Percentiles rank a stretch among this genome's conserved stretches.
These are phyloP conservation scores for Saturnispora sekii DNA, from an alignment of 805 yeast species.

Conservation along the genomic window DNA sequence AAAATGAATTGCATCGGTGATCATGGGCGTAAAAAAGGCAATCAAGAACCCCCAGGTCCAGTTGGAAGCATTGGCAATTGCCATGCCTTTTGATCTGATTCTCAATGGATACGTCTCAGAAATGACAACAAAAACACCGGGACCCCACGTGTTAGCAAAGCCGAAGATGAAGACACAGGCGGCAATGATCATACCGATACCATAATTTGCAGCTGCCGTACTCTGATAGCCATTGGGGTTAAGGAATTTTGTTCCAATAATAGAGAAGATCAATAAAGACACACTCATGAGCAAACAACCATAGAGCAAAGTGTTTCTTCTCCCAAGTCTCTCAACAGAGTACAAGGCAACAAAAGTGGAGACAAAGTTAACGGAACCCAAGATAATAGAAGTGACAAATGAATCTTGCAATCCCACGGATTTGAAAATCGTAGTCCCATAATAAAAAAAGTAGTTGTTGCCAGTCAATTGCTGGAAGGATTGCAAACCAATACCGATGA, in stretches of 20 bases:
- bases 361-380: constrained; percentile 89
- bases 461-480: constrained; percentile 97
- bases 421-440: constrained; percentile 84
- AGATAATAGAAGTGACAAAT: constrained; percentile 85
- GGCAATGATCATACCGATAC: constrained; percentile 51
- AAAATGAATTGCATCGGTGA: constrained; percentile 40
- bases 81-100: constrained; percentile 53
- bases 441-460: constrained; percentile 93
- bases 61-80: constrained; percentile 53
- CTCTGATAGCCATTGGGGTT: constrained; percentile 31
- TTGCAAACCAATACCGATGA: constrained; percentile 82
- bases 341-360: constrained; percentile 80
- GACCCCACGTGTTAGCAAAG: constrained; percentile 70
- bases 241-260: constrained; percentile 46
- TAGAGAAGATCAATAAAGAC: constrained; percentile 49
- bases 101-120: constrained; percentile 62
- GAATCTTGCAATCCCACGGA: constrained; percentile 82
- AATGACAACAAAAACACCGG: constrained; percentile 55
- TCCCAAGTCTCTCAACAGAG: constrained; percentile 79
- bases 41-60: constrained; percentile 54
- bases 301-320: constrained; percentile 51
- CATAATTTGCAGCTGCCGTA: constrained; percentile 38
- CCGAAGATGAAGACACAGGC: constrained; percentile 55
- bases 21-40: constrained; percentile 46
- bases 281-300: constrained; percentile 46